Base-by-base conservation (phyloP, 805 yeast species). In the Scheffersomyces spartinae region DNA sequence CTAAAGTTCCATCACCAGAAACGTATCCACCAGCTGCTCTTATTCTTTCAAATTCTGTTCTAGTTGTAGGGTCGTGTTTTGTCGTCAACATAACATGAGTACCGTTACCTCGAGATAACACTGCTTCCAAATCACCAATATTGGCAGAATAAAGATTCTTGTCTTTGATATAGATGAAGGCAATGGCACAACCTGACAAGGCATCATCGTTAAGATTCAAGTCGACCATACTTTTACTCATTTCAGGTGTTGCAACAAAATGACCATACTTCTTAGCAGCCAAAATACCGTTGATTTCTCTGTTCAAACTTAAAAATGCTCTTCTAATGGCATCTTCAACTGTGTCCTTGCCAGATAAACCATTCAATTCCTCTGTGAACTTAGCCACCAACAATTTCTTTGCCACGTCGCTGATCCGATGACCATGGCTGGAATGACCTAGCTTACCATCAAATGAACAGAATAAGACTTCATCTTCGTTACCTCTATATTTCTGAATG, bases 11-110 rank as follows among this genome's bases (percentile, higher is more conserved):
- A 40, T 78, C 80, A 11, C 81, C 78, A 7, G 82, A 71, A 7
- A 91, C 94, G 47, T 68, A 79, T 2, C 97, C 97, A 27, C 97
- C 97, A 13, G 93, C 72, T 2, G 81, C 80, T 41, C 97, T 64
- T 24, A 91, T 82, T 39, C 95, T 62, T 44, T 85, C 94, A 39
- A 80, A 80, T 39, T 83, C 93, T 21, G 61, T 63, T 16, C 79
- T 62, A 15, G 68, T 71, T 4, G 91, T 77, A 6, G 97, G 96
- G 34, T 78, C 84, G 49, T 91, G 96, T 29, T 75, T 71, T 13
- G 67, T 71, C 2, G 94, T 79, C 21, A 91, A 55, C 4, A 71
- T 57, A n/a, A 63, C 56, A 45, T 71, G 78, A 25, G 83, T 88
- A 16, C 97, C 95, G 49, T 81, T 84, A 20, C 72, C 69, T 31